A percentile compares a stretch with the other conserved stretches of the same genome.
Conservation (phyloP, 805 yeast genomes). For the Cyberlindnera americana region DNA sequence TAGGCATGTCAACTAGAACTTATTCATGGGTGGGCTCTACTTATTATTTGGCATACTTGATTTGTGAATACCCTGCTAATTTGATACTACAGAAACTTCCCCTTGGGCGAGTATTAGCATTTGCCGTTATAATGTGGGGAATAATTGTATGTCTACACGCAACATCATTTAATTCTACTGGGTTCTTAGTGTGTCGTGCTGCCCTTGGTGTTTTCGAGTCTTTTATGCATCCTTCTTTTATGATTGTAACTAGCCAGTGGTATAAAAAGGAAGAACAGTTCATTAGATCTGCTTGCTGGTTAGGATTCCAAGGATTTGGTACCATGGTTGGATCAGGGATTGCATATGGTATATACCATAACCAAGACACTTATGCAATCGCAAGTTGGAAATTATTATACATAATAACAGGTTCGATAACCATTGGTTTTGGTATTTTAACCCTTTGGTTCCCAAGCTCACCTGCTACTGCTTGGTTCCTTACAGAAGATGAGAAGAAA, state of each 20-base stretch:
- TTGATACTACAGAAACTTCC: conserved; percentile 51
- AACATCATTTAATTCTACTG: conserved; percentile 30
- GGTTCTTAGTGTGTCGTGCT: conserved; percentile 44
- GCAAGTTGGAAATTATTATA: conserved; percentile 59
- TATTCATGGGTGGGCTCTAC: conserved; percentile 55
- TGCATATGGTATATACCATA: conserved; percentile 47
- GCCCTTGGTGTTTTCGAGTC: conserved; percentile 50
- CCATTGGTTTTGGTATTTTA: conserved; percentile 48
- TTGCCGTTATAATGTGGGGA: conserved; percentile 58
- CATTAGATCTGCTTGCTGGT: conserved; percentile 39
- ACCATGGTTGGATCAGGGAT: conserved; percentile 46
- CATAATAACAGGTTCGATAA: conserved; percentile 56
- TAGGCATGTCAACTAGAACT: conserved; percentile 40
- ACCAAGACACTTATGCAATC: conserved; percentile 36
- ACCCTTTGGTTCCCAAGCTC: conserved; percentile 51
- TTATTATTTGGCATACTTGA: conserved; percentile 60
- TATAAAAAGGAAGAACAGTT: conserved; percentile 46
- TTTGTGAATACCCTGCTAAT: conserved; percentile 48
- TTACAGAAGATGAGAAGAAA: conserved; percentile 41
- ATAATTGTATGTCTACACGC: conserved; percentile 47
- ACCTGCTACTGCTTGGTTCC: conserved; percentile 48
- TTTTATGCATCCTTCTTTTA: conserved; percentile 52
- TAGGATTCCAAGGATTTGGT: conserved; percentile 44
- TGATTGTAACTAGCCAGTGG: conserved; percentile 54
- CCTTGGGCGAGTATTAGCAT: conserved; percentile 46